Conservation (phyloP, 306 rosid species). For the Fragaria iinumae region DNA sequence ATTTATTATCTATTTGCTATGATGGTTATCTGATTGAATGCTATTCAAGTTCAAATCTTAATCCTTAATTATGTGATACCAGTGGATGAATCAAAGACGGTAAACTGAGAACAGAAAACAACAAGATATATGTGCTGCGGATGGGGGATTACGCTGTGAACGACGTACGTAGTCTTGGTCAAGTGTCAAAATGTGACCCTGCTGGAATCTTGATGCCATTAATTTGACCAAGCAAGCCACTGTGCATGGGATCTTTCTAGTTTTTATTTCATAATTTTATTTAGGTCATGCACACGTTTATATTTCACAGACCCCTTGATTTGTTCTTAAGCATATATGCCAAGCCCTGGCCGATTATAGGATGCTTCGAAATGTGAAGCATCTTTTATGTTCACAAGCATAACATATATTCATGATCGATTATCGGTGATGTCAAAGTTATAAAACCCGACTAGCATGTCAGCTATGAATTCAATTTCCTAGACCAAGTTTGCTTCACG, state of each 20-base stretch:
- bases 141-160: not conserved
- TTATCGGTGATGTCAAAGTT: not conserved
- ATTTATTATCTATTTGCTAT: no score
- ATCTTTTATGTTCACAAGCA: conserved; percentile 7
- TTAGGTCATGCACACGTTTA: not conserved
- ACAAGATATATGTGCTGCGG: not conserved
- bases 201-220: not conserved
- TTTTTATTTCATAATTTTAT: not conserved
- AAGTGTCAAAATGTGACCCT: not conserved
- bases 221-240: not conserved
- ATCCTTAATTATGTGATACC: not conserved
- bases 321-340: not conserved
- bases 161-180: not conserved
- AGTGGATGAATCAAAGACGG: not conserved
- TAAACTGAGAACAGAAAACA: not conserved
- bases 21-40: no score
- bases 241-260: not conserved
- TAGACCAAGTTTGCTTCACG: not conserved
- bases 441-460: not conserved
- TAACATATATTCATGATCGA: not conserved
- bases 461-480: not conserved
- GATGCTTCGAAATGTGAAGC: not conserved
- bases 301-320: not conserved
- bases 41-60: not conserved
- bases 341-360: not conserved